Conservation (phyloP, 371 early-diverging fungal species). For the Dichotomocladium elegans region DNA sequence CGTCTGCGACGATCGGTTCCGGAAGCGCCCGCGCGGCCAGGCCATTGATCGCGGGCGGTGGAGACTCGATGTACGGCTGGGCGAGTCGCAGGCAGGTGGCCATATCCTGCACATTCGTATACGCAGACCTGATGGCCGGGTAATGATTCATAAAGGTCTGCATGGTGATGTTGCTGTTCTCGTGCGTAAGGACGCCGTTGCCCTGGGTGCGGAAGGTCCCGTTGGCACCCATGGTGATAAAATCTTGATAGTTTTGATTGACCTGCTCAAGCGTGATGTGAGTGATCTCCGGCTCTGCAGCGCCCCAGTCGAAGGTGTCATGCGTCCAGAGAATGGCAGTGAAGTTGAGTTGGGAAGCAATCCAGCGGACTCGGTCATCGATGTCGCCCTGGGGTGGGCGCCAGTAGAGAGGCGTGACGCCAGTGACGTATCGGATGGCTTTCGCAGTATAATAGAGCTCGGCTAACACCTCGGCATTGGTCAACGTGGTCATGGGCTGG, state of each 20-base stretch:
- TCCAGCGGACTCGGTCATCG: slow-evolving; percentile 54
- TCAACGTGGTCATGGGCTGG: slow-evolving; percentile 43
- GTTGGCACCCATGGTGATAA: slow-evolving; percentile 38
- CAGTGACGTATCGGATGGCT: slow-evolving; percentile 49
- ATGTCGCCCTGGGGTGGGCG: slow-evolving; percentile 53
- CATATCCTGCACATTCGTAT: slow-evolving; percentile 43
- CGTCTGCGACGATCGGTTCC: no score
- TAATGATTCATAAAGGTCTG: slow-evolving; percentile 36
- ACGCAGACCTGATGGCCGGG: slow-evolving; percentile 41
- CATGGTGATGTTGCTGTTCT: slow-evolving; percentile 54
- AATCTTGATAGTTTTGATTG: slow-evolving; percentile 31
- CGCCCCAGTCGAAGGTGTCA: slow-evolving; percentile 47
- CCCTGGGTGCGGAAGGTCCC: slow-evolving; percentile 33
- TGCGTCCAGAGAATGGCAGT: slow-evolving; percentile 49
- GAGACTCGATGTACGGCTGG: slow-evolving; percentile 49
- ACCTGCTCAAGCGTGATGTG: slow-evolving; percentile 29
- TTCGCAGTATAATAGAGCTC: slow-evolving; percentile 51
- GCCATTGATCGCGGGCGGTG: no score
- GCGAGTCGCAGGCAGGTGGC: slow-evolving; percentile 53
- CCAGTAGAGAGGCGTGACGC: slow-evolving; percentile 53
- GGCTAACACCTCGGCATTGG: slow-evolving; percentile 49
- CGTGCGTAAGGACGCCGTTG: slow-evolving; percentile 48
- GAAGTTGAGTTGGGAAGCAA: slow-evolving; percentile 41
- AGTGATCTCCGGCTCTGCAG: slow-evolving; percentile 28
- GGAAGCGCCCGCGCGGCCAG: no score